Percentiles rank a stretch among this genome's conserved stretches.
Conservation (phyloP, 2,329 filamentous ascomycete genomes). For the Fusarium chaquense region DNA sequence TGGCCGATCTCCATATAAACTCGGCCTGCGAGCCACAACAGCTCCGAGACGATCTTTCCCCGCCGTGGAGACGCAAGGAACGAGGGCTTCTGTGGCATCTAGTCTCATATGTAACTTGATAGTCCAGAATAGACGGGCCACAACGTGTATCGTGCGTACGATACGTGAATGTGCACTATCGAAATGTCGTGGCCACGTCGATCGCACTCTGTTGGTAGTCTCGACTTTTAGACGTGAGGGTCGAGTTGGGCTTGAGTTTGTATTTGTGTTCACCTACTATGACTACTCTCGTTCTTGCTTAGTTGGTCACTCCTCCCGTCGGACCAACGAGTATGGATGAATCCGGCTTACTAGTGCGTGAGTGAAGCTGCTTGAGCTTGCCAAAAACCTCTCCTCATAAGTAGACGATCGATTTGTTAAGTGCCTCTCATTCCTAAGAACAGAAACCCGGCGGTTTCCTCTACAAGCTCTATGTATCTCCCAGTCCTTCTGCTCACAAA, state of each 20-base stretch:
- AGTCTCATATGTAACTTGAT: constrained; percentile 20
- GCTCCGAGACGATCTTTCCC: constrained; percentile 28
- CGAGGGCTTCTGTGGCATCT: constrained; percentile 6
- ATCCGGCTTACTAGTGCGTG: constrained; percentile 4
- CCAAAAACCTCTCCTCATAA: not conserved
- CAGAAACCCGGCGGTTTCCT: not conserved
- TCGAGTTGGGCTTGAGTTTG: constrained; percentile 7
- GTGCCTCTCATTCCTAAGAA: constrained; percentile 20
- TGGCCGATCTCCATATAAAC: constrained; percentile 17
- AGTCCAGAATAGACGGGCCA: constrained; percentile 2
- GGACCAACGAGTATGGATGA: not conserved
- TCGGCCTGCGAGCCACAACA: constrained; percentile 26
- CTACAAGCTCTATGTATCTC: not conserved
- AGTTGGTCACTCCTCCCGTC: too few relatives aligned
- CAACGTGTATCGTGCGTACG: constrained; percentile 1
- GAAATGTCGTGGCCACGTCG: constrained; percentile 25
- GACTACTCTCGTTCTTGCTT: not conserved
- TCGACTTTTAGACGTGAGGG: constrained; percentile 12
- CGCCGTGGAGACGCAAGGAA: constrained; percentile 35
- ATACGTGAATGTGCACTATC: constrained; percentile 7
- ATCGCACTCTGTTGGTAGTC: constrained; percentile 12
- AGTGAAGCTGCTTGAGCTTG: not conserved
- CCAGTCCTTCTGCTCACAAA: not conserved
- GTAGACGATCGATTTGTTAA: constrained; percentile 3
- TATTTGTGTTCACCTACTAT: constrained; percentile 17